Evolutionary conservation across 2,329 filamentous ascomycete genomes (phyloP), one percentile per base, ranked within the genome.

Genomic region (Parasarocladium wereldwijsianum): DNA sequence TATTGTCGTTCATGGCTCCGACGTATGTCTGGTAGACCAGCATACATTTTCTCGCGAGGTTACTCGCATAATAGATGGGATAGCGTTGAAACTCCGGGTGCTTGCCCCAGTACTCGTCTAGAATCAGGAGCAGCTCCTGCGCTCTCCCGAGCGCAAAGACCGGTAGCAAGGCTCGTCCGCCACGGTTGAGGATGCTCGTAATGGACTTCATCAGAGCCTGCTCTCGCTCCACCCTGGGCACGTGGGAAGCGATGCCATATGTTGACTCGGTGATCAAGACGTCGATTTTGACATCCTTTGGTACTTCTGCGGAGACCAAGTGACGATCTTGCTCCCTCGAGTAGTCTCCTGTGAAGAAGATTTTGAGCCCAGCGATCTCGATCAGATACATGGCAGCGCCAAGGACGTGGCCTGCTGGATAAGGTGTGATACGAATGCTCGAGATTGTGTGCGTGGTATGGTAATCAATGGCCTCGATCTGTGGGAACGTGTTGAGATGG

Each of bases 1-100:
- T 96, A 45, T 94, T 96, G 47, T 96, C 87, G 50, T 98, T 98
- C 90, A 98, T 98, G 32, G 86, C 85, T 28, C 86, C 84, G 28
- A 96, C 84, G 45, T 96, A 98, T 2, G 90, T 98, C 51, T 96
- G 90, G 49, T 98, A 98, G 4, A 96, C 85, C 17, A 94, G 72
- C 90, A 98, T 98, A 58, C 90, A 98, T 54, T 93, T 90, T 38
- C 87, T 67, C 1, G 90, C 90, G 24, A 96, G 70, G 44, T 93
- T 93, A 44, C 83, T 90, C 32, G 92, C 92, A 52, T 96, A 98
- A 60, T 96, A 98, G 37, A 98, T 96, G 5, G 90, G 90, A 20
- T 81, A 78, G 40, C 82, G 85, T 40, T 93, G 86, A 40, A 77
- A 84, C 42, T 94, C 86, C 1, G 73, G 59, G 46, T 98, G 87